These are phyloP conservation scores for Apiospora malaysiana DNA, from an alignment of 2,329 filamentous ascomycete species.

Conservation along the genomic window DNA sequence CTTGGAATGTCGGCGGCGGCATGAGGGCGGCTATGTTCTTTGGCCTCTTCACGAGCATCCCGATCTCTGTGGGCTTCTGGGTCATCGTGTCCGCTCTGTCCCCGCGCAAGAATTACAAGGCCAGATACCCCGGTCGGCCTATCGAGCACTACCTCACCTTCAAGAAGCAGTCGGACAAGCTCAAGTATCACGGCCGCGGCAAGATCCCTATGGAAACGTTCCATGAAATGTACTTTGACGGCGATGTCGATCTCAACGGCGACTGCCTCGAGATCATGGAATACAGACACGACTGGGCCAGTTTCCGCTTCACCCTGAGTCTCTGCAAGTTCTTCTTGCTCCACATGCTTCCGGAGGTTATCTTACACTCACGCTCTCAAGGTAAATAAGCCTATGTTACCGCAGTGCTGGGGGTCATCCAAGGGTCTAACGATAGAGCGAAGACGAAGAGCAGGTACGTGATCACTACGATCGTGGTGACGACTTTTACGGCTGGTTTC, in stretches of 20 bases:
- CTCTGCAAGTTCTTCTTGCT: slow-evolving; percentile 90
- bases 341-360: slow-evolving; percentile 85
- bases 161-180: slow-evolving; percentile 66
- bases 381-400: slow-evolving; percentile 54
- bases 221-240: slow-evolving; percentile 97
- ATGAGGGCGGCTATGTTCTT: slow-evolving; percentile 90
- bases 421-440: not conserved
- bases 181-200: slow-evolving; percentile 76
- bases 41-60: slow-evolving; percentile 76
- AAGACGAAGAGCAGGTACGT: slow-evolving; percentile 91
- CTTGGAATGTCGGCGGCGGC: slow-evolving; percentile 84
- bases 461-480: slow-evolving; percentile 98
- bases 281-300: slow-evolving; percentile 96
- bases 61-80: slow-evolving; percentile 85
- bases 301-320: slow-evolving; percentile 85
- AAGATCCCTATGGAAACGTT: slow-evolving; percentile 93
- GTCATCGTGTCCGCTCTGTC: slow-evolving; percentile 78
- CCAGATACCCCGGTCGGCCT: slow-evolving; percentile 80
- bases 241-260: slow-evolving; percentile 93
- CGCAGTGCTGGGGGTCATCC: too few relatives aligned
- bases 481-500: slow-evolving; percentile 98
- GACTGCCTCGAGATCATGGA: slow-evolving; percentile 89
- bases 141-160: slow-evolving; percentile 91
- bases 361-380: slow-evolving; percentile 91
- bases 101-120: slow-evolving; percentile 93